Conservation (phyloP, 2,329 filamentous ascomycete species). For the Penicillium fuscoglaucum region DNA sequence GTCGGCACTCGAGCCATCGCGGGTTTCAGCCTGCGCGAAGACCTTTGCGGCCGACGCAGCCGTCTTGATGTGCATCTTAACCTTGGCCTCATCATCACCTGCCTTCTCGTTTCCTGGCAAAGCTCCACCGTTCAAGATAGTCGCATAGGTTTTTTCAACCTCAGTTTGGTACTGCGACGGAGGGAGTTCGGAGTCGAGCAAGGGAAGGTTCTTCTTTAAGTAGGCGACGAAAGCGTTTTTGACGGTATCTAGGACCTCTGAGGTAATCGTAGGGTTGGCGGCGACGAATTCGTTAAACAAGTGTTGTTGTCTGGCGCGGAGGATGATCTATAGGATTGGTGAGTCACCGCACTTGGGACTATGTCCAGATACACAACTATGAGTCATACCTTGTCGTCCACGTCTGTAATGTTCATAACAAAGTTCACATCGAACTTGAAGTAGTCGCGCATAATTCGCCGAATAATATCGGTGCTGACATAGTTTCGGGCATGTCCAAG, state of each 20-base stretch:
- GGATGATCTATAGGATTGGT: constrained; percentile 54
- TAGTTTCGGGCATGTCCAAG: constrained; percentile 86
- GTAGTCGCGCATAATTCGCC: constrained; percentile 78
- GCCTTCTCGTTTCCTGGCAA: constrained; percentile 57
- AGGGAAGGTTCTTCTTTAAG: constrained; percentile 66
- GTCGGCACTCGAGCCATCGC: constrained; percentile 22
- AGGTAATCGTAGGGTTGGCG: constrained; percentile 47
- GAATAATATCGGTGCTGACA: constrained; percentile 84
- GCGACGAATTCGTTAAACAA: constrained; percentile 69
- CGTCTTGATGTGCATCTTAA: constrained; percentile 83
- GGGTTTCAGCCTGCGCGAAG: constrained; percentile 41
- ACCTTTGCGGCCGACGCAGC: constrained; percentile 55
- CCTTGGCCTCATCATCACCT: constrained; percentile 78
- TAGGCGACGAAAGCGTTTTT: constrained; percentile 57
- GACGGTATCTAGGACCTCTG: constrained; percentile 51
- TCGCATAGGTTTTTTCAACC: constrained; percentile 54
- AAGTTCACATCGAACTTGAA: constrained; percentile 81
- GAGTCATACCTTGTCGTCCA: constrained; percentile 66
- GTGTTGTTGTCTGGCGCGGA: constrained; percentile 72
- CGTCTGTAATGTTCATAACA: constrained; percentile 90
- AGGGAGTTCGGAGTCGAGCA: constrained; percentile 47
- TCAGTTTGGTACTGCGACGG: constrained; percentile 51
- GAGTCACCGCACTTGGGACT: constrained; percentile 8
- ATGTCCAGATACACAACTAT: neutral
- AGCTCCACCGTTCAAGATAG: constrained; percentile 56